phyloP scores from a whole-genome alignment of 2,329 filamentous ascomycete genomes.

The Penicillium italicum region DNA sequence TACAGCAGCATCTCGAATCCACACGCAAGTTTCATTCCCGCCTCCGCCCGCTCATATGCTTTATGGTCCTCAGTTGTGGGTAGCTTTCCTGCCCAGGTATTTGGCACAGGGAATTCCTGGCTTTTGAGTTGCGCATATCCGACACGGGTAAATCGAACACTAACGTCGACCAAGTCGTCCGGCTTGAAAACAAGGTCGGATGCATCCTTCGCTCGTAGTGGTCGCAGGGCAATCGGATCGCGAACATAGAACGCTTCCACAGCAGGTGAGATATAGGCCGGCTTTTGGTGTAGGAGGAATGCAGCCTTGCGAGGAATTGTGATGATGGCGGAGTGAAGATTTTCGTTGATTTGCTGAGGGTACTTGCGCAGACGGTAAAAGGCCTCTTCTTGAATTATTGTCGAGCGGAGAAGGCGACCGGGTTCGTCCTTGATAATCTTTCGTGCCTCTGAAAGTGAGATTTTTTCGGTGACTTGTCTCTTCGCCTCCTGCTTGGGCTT shows the following conservation, averaged over 20 bases:
- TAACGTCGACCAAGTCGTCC: constrained; percentile 72
- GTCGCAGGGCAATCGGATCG: constrained; percentile 71
- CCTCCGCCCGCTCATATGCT: constrained; percentile 50
- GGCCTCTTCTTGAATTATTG: constrained; percentile 77
- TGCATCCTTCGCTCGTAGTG: constrained; percentile 57
- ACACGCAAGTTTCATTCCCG: constrained; percentile 85
- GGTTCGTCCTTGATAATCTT: constrained; percentile 56
- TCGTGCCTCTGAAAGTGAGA: constrained; percentile 65
- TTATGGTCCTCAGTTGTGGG: constrained; percentile 46
- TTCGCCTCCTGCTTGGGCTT: constrained; percentile 48
- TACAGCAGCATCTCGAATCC: constrained; percentile 84
- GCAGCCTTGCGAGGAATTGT: constrained; percentile 79
- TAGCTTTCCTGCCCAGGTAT: constrained; percentile 51
- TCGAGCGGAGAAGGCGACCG: constrained; percentile 63
- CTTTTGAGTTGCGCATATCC: constrained; percentile 87
- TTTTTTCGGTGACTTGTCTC: constrained; percentile 38
- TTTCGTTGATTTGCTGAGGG: constrained; percentile 68
- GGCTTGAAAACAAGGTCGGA: constrained; percentile 65
- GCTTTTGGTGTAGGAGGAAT: constrained; percentile 69
- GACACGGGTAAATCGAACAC: constrained; percentile 79
- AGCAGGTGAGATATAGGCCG: constrained; percentile 74
- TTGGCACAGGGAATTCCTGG: constrained; percentile 70
- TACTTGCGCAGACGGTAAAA: constrained; percentile 87
- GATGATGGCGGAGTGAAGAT: constrained; percentile 70
- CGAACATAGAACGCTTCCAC: constrained; percentile 90